These are phyloP conservation scores for Rhizopogon rudus DNA, from an alignment of 768 basidiomycete genomes.

Conservation along the genomic window DNA sequence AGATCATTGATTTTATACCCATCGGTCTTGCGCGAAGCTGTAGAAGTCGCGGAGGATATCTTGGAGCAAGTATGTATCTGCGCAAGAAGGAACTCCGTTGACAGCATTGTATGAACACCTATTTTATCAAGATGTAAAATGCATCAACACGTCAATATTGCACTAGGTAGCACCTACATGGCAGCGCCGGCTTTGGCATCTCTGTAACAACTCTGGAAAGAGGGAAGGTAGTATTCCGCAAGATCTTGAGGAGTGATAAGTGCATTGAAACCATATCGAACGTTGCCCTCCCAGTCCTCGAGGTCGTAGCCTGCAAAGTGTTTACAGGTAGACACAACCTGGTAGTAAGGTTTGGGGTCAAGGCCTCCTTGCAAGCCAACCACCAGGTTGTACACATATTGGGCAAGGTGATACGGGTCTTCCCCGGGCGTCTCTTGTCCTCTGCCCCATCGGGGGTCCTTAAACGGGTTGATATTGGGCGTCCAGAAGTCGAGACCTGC, in stretches of 20 bases:
- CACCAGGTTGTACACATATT: slow-evolving; percentile 51
- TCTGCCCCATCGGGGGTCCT: slow-evolving; percentile 59
- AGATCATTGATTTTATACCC: slow-evolving; percentile 29
- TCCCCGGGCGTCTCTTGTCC: slow-evolving; percentile 62
- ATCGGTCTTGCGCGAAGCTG: slow-evolving; percentile 46
- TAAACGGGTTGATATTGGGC: slow-evolving; percentile 49
- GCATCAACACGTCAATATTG: background rate
- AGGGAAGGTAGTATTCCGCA: slow-evolving; percentile 48
- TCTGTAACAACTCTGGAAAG: slow-evolving; percentile 56
- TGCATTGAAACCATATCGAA: slow-evolving; percentile 48
- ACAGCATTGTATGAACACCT: slow-evolving; percentile 57
- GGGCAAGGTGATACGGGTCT: slow-evolving; percentile 47
- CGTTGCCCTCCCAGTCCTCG: slow-evolving; percentile 50
- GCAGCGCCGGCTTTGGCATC: slow-evolving; percentile 57
- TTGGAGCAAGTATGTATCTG: slow-evolving; percentile 48
- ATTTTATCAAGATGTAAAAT: background rate
- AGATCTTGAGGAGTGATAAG: slow-evolving; percentile 50
- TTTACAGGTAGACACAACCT: slow-evolving; percentile 54
- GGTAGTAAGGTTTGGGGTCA: slow-evolving; percentile 45
- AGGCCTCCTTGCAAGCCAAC: slow-evolving; percentile 54
- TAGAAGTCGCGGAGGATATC: slow-evolving; percentile 45
- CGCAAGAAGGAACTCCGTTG: slow-evolving; percentile 55
- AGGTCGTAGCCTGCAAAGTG: slow-evolving; percentile 58
- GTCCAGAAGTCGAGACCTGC: slow-evolving; percentile 56
- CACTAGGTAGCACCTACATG: slow-evolving; percentile 28